phyloP scores from a whole-genome alignment of 441 rosid genomes.

The Pelargonium cotyledonis region DNA sequence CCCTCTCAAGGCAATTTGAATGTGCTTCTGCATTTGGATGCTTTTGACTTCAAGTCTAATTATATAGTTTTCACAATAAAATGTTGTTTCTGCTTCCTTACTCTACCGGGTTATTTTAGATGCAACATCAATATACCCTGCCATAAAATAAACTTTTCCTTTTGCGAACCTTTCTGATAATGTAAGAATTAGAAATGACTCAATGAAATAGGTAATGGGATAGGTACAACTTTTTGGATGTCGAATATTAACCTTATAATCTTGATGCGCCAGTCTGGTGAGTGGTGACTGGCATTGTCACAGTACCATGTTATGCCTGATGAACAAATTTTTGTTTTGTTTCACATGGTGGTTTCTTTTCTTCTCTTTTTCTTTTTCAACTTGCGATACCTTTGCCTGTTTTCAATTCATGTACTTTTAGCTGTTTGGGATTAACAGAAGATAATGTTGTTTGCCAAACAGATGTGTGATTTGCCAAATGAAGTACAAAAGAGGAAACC shows the following conservation, averaged over 20 bases:
- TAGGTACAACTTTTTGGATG: no score
- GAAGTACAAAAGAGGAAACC: conserved; percentile 53
- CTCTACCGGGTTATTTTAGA: neutral
- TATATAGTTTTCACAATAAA: neutral
- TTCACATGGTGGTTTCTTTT: neutral
- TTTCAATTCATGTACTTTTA: neutral
- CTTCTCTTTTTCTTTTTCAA: neutral
- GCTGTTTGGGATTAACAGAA: neutral
- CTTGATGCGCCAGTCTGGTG: no score
- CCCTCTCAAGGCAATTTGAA: neutral
- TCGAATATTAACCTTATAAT: no score
- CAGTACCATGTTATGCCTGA: no score
- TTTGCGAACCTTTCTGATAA: neutral
- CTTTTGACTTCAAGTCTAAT: neutral
- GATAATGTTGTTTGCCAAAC: conserved; percentile 12
- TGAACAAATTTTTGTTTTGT: neutral
- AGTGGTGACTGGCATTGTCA: no score
- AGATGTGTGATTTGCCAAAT: conserved; percentile 69
- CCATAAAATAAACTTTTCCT: neutral
- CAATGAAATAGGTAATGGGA: no score
- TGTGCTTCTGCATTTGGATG: neutral
- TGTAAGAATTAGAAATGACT: no score
- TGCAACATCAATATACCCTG: neutral
- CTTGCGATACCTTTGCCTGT: neutral
- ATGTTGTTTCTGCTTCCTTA: neutral